Evolutionary conservation across 345 rosid genomes (phyloP), one percentile per base, ranked within the genome.

Genomic region (Populus simonii): DNA sequence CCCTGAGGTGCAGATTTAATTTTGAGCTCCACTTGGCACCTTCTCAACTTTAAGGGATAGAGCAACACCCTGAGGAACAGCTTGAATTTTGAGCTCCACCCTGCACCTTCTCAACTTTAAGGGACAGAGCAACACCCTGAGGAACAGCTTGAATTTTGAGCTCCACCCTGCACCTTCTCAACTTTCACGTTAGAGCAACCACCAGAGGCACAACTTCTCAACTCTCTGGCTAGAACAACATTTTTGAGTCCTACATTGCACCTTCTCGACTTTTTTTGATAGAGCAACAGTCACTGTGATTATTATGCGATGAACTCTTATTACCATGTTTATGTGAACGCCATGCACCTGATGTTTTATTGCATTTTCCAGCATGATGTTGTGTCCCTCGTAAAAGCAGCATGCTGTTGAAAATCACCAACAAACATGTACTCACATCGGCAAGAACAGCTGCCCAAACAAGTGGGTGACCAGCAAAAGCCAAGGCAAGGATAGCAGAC

Each of bases 371-470:
- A 25, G n/a, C 67, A 62, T 75, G 86, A 7, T 72, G 67, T 4
- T 79, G 63, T 23, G 47, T 27, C 12, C 49, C 68, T 4, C 77
- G 82, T 41, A 96, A 78, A 53, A 96, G 85, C 38, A 86, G 80
- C 99, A 90, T 94, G 78, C 99, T 96, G 77, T 96, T 96, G 2
- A 89, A 74, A n/a, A 96, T 92, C 74, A 96, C 99, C 2, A 93
- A 75, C 70, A 96, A 6, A 83, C 98, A 96, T 27, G 98, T 91
- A 1, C 99, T 97, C 0, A 88, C 93, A 84, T 96, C 98, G 0
- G 93, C 86, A 57, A 93, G 93, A 76, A 93, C 98, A 6, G 98
- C 99, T 0, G 92, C 94, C 97, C 97, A 96, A 53, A 96, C 81
- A 47, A 92, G 68, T 0, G 99, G 99, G 61, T 96, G 88, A 66